Evolutionary conservation across 2,329 filamentous ascomycete genomes (phyloP).

Genomic region (Aspergillus nomiae): DNA sequence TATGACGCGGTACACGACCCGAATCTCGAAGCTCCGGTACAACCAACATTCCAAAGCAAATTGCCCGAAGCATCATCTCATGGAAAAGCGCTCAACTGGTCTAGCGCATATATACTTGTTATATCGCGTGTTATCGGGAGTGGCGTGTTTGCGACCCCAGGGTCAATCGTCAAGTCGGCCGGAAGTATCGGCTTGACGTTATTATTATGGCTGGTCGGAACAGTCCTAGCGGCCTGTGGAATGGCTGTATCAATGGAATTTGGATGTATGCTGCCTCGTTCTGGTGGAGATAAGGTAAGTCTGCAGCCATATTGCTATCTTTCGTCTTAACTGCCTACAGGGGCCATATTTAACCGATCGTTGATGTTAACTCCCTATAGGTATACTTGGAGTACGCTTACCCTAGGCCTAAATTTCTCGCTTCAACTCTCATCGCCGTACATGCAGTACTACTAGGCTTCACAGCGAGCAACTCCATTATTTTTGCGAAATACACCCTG

Average conservation of each 20-base stretch:
- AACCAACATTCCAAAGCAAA: not conserved
- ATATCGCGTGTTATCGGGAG: constrained; percentile 70
- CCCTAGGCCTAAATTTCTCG: constrained; percentile 63
- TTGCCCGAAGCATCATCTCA: constrained; percentile 41
- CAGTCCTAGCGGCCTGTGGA: constrained; percentile 62
- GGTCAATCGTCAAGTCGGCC: constrained; percentile 65
- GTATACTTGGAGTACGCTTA: constrained; percentile 73
- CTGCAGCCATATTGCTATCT: not conserved
- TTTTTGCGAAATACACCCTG: constrained; percentile 67
- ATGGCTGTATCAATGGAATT: constrained; percentile 67
- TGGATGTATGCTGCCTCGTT: constrained; percentile 70
- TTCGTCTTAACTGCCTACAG: constrained; percentile 32
- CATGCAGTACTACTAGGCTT: constrained; percentile 67
- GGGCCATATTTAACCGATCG: constrained; percentile 25
- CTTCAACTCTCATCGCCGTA: constrained; percentile 64
- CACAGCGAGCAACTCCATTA: constrained; percentile 69
- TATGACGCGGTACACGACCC: not conserved
- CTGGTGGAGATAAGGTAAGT: constrained; percentile 65
- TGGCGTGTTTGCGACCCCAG: constrained; percentile 73
- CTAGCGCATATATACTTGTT: constrained; percentile 66
- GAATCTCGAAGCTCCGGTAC: not conserved
- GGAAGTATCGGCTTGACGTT: constrained; percentile 68
- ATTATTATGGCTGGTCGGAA: constrained; percentile 64
- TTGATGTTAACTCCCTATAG: constrained; percentile 30
- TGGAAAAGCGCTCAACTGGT: constrained; percentile 63